Conservation (phyloP, 2,329 filamentous ascomycete genomes). For the Xylariaceae sp. region DNA sequence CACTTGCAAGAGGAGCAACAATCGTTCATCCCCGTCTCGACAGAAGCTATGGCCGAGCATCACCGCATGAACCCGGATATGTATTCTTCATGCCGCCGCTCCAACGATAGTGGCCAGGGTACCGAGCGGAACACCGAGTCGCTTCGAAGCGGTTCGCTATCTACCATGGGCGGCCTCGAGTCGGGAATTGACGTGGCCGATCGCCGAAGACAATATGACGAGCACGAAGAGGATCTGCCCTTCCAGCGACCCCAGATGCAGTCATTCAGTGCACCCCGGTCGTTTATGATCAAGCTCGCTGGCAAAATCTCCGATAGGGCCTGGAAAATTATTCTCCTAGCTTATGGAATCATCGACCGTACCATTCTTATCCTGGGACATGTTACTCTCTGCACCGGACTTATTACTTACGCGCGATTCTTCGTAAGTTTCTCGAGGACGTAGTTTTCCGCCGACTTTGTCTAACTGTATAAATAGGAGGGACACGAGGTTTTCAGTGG, state of each 20-base stretch:
- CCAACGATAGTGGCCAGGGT: slow-evolving; percentile 68
- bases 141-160: slow-evolving; percentile 59
- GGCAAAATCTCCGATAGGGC: slow-evolving; percentile 51
- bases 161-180: slow-evolving; percentile 49
- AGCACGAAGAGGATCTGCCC: slow-evolving; percentile 37
- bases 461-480: slow-evolving; percentile 45
- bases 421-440: slow-evolving; percentile 56
- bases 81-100: slow-evolving; percentile 47
- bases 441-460: neutral
- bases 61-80: slow-evolving; percentile 39
- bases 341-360: slow-evolving; percentile 68
- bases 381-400: slow-evolving; percentile 63
- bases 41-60: slow-evolving; percentile 49
- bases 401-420: slow-evolving; percentile 73
- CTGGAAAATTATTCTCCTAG: slow-evolving; percentile 52
- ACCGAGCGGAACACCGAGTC: slow-evolving; percentile 66
- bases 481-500: slow-evolving; percentile 70
- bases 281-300: slow-evolving; percentile 50
- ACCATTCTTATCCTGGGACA: slow-evolving; percentile 75
- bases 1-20: slow-evolving; percentile 42
- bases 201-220: slow-evolving; percentile 43
- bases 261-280: slow-evolving; percentile 42
- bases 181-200: slow-evolving; percentile 36
- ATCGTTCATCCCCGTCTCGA: slow-evolving; percentile 59
- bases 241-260: slow-evolving; percentile 41